Evolutionary conservation across 164 flowering plant species (phyloP).

Genomic region (Magnolia changhungtana): DNA sequence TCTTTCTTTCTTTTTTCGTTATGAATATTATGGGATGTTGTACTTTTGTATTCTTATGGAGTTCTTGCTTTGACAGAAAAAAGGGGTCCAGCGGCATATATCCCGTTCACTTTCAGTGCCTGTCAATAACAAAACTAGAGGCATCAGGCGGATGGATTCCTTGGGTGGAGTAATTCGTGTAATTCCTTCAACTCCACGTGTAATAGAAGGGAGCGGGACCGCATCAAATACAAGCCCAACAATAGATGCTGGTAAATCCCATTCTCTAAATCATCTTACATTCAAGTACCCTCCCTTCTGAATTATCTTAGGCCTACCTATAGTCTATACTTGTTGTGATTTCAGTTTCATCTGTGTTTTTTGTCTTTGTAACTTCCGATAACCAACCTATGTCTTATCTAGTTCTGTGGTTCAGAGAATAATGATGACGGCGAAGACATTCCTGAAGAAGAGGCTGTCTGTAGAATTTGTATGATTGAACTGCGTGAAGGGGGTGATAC

Average conservation of each 20-base stretch:
- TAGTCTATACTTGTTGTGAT: not conserved
- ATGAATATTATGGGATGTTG: not conserved
- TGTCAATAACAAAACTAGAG: conserved; percentile 40
- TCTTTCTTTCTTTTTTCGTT: not conserved
- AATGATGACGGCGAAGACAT: conserved; percentile 81
- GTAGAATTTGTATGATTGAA: conserved; percentile 86
- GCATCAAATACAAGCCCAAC: conserved; percentile 21
- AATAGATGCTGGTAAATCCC: conserved; percentile 48
- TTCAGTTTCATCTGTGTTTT: conserved; percentile 5
- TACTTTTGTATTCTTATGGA: conserved; percentile 4
- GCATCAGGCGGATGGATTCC: conserved; percentile 58
- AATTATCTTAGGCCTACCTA: not conserved
- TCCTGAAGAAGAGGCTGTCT: conserved; percentile 94
- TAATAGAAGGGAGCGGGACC: conserved; percentile 35
- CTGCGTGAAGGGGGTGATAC: conserved; percentile 88
- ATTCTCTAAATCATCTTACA: conserved; percentile 10
- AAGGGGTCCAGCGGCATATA: conserved; percentile 40
- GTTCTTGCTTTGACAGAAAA: conserved; percentile 36
- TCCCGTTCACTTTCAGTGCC: conserved; percentile 92
- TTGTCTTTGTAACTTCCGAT: conserved; percentile 10
- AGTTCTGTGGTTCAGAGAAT: conserved; percentile 40
- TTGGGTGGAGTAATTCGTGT: conserved; percentile 61
- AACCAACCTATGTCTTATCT: conserved; percentile 22
- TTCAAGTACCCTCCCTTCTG: not conserved
- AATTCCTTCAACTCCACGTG: conserved; percentile 74